Base-by-base conservation (phyloP, 225 moss, liverwort and hornwort genomes). In the Sphagnum contortum region DNA sequence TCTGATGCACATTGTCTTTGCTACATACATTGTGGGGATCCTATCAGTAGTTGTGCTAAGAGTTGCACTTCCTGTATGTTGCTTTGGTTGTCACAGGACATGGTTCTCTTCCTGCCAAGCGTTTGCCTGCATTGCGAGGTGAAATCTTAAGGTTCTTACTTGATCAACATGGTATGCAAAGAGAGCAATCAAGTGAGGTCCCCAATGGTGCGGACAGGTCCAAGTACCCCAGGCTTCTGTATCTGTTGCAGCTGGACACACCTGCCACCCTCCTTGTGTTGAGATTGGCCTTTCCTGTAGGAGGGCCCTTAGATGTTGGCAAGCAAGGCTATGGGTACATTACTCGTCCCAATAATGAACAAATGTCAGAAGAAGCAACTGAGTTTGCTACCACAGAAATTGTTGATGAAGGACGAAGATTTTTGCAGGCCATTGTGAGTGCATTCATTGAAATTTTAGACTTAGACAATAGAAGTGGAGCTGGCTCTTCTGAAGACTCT, bases 141-240 rank as follows among this genome's bases (percentile, higher is more conserved):
- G 98, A 99, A 74, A 75, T 98, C 50, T 86, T 98, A 71, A 81
- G 80, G 54, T 98, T 89, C 68, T 52, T 98, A 59, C 91, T 98
- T 70, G 91, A 89, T 80, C 69, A 84, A 64, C 69, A 83, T 69
- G 95, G 84, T 10, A 81, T 68, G 55, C 69, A 69, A 47, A 78
- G 66, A 72, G 79, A 74, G 54, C 73, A 82, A 57, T 69, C 75
- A 68, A 69, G 67, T 53, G 70, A 69, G 60, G 75, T 64, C 62
- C 73, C 74, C 56, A 80, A 70, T 69, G 69, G 56, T 67, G 66
- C 65, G 60, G 82, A 62, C 45, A 65, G 72, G 65, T 68, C 67
- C 63, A 61, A 76, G 62, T 91, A 89, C 67, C 85, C 98, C 56
- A 87, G 89, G 69, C 77, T 98, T 64, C 80, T 78, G 74, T 91